These are phyloP conservation scores for Saturnispora zaruensis DNA, from an alignment of 805 yeast genomes.

Conservation along the genomic window DNA sequence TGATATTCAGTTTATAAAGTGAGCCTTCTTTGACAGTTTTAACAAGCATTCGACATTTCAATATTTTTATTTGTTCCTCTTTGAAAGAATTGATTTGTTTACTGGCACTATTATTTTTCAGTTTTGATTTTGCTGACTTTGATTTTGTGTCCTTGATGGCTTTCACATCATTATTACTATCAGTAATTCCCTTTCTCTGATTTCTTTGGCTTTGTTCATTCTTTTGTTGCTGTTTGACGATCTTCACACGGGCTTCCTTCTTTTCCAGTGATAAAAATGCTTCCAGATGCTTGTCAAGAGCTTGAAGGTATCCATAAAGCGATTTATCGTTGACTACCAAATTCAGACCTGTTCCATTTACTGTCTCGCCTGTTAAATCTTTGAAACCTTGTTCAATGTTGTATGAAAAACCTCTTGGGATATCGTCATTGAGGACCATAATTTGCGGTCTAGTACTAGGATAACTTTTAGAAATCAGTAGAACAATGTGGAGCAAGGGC, in stretches of 20 bases:
- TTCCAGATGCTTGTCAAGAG: slow-evolving; percentile 54
- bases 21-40: slow-evolving; percentile 19
- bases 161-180: background rate
- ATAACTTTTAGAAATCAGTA: slow-evolving; percentile 47
- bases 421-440: slow-evolving; percentile 53
- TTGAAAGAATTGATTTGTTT: slow-evolving; percentile 10
- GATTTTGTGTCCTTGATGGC: no score
- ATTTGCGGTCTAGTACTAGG: slow-evolving; percentile 45
- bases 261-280: slow-evolving; percentile 49
- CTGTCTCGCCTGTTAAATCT: slow-evolving; percentile 12
- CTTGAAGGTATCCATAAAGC: slow-evolving; percentile 43
- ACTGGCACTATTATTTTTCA: slow-evolving; percentile 6
- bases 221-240: slow-evolving; percentile 34
- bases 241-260: slow-evolving; percentile 46
- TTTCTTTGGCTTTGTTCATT: background rate
- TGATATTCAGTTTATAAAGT: slow-evolving; percentile 22
- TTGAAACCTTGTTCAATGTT: slow-evolving; percentile 62
- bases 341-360: slow-evolving; percentile 29
- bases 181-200: slow-evolving; percentile 1
- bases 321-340: slow-evolving; percentile 16
- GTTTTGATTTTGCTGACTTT: slow-evolving; percentile 1
- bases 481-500: slow-evolving; percentile 40
- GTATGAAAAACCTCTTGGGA: slow-evolving; percentile 58
- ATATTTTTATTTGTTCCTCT: slow-evolving; percentile 20
- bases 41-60: slow-evolving; percentile 22